A percentile compares a stretch with the other conserved stretches of the same genome.
Evolutionary conservation across 2,329 filamentous ascomycete genomes (phyloP).

Genomic region (Leptographium procerum): DNA sequence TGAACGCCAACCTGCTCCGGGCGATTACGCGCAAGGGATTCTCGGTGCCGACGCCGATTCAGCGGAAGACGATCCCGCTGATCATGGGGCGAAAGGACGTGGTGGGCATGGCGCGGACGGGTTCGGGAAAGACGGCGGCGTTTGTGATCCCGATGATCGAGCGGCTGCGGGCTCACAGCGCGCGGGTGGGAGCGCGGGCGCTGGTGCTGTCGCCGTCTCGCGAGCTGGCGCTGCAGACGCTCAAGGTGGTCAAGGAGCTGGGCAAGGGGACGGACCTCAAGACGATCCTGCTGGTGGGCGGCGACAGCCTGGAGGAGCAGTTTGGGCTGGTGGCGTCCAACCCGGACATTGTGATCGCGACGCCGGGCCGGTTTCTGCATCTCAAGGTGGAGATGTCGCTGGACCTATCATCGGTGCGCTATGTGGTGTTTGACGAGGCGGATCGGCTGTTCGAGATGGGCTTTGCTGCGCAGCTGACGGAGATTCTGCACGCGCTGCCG

Average conservation of each 20-base stretch:
- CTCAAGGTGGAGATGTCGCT: conserved; percentile 93
- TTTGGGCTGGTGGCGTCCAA: conserved; percentile 88
- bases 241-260: conserved; percentile 95
- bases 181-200: conserved; percentile 73
- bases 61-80: conserved; percentile 89
- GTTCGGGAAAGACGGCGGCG: conserved; percentile 94
- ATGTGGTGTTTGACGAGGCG: conserved; percentile 96
- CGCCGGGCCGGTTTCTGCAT: conserved; percentile 90
- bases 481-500: conserved; percentile 84
- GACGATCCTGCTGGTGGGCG: conserved; percentile 82
- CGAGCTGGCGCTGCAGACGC: conserved; percentile 86
- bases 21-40: conserved; percentile 92
- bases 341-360: conserved; percentile 94
- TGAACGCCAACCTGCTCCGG: conserved; percentile 75
- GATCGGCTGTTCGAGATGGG: conserved; percentile 98
- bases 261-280: conserved; percentile 83
- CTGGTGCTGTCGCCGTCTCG: conserved; percentile 85
- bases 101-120: conserved; percentile 98
- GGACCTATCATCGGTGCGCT: conserved; percentile 80
- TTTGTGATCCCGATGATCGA: conserved; percentile 99
- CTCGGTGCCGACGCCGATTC: conserved; percentile 90
- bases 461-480: conserved; percentile 83
- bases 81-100: conserved; percentile 86
- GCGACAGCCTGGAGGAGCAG: conserved; percentile 91
- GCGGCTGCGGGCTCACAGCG: conserved; percentile 77